phyloP scores from a whole-genome alignment of 257 asterid species.

The Solanum microdontum region DNA sequence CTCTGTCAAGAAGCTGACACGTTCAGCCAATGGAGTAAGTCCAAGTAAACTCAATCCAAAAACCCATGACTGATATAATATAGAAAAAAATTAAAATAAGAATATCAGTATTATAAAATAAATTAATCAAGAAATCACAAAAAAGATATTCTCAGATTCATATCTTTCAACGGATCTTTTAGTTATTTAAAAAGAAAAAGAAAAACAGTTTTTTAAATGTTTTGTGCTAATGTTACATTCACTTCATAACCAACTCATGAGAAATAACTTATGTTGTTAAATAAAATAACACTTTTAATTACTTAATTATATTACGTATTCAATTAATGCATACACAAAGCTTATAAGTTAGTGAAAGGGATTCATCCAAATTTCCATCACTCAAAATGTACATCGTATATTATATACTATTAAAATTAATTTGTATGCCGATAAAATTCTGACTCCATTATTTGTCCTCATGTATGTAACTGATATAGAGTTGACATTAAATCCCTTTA shows the following conservation, averaged over 20 bases:
- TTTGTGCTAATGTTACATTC: not conserved
- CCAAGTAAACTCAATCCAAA: conserved; percentile 86
- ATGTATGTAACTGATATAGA: not conserved
- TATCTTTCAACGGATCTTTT: not conserved
- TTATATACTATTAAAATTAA: not conserved
- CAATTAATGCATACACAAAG: not conserved
- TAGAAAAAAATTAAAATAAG: not conserved
- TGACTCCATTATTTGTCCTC: not conserved
- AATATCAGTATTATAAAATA: not conserved
- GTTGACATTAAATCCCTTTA: not conserved
- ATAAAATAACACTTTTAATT: not conserved
- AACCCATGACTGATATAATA: conserved; percentile 56
- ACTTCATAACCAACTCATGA: not conserved
- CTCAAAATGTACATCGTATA: not conserved
- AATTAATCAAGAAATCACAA: not conserved
- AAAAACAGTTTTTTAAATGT: not conserved
- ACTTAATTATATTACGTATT: not conserved
- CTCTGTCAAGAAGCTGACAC: conserved; percentile 88
- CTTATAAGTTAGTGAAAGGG: not conserved
- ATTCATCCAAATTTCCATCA: not conserved
- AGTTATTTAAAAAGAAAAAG: not conserved
- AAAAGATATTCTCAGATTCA: not conserved
- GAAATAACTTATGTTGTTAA: not conserved
- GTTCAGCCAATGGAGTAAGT: conserved; percentile 85
- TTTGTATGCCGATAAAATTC: too few species aligned